Evolutionary conservation across 1,284 basidiomycete genomes (phyloP).

Genomic region (Ustilago lituana): DNA sequence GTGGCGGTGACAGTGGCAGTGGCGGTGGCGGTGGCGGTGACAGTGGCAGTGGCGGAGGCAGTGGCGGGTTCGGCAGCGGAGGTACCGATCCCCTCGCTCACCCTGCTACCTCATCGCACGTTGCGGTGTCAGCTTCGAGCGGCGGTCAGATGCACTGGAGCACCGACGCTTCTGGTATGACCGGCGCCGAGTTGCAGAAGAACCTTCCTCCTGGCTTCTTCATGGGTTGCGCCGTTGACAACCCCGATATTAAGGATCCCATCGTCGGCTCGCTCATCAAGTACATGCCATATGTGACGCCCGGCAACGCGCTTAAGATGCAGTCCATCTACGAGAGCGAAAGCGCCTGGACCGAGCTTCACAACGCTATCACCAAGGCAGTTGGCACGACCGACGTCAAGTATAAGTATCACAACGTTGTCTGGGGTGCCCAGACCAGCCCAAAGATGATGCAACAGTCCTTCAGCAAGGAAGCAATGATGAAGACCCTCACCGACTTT

Average conservation of each 20-base stretch:
- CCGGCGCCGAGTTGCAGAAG: constrained; percentile 25
- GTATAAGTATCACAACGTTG: constrained; percentile 41
- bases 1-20: too few relatives aligned
- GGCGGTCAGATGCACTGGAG: constrained; percentile 37
- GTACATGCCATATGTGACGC: constrained; percentile 27
- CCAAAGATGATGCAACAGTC: constrained; percentile 34
- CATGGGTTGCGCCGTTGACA: constrained; percentile 29
- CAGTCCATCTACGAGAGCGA: constrained; percentile 28
- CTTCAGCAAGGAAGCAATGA: constrained; percentile 43
- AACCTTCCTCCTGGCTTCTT: constrained; percentile 34
- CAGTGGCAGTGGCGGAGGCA: too few relatives aligned
- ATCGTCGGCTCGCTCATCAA: constrained; percentile 8
- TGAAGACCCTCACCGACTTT: constrained; percentile 46
- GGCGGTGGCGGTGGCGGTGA: too few relatives aligned
- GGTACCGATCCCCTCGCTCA: constrained; percentile 26
- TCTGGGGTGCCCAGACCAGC: constrained; percentile 40
- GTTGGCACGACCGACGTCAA: constrained; percentile 8
- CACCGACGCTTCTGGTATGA: constrained; percentile 39
- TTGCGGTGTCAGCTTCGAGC: background rate
- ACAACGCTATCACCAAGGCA: constrained; percentile 15
- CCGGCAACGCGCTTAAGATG: constrained; percentile 43
- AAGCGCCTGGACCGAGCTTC: constrained; percentile 30
- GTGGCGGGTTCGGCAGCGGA: constrained; percentile 11
- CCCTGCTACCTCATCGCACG: constrained; percentile 5
- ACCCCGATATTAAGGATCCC: constrained; percentile 37